Conservation (phyloP, 352 stramenopile genomes). For the Globisporangium nunn region DNA sequence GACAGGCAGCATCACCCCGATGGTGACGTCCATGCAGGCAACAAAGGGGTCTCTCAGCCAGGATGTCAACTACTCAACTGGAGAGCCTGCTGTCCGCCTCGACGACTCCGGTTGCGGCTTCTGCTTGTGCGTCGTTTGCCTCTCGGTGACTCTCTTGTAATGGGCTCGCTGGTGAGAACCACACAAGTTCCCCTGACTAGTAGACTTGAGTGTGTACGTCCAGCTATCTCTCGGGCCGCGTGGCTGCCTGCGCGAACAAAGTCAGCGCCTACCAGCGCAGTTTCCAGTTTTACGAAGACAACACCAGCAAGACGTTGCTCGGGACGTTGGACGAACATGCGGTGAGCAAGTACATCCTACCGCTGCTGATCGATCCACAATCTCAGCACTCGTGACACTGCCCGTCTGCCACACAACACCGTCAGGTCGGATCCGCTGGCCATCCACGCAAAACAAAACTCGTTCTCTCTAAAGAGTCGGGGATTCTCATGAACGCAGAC, state of each 20-base stretch:
- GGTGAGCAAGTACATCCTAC: conserved; percentile 16
- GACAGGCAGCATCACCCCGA: not conserved
- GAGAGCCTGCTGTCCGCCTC: conserved; percentile 44
- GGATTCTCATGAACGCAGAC: conserved; percentile 41
- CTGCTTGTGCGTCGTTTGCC: conserved; percentile 71
- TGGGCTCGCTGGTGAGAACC: too few species aligned
- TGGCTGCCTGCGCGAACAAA: conserved; percentile 66
- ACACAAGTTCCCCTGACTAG: too few species aligned
- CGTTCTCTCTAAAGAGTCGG: conserved; percentile 57
- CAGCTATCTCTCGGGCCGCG: conserved; percentile 56
- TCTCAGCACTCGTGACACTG: not conserved
- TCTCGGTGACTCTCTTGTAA: not conserved
- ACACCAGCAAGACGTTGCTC: conserved; percentile 42
- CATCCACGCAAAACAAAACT: conserved; percentile 47
- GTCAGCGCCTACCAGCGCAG: conserved; percentile 56
- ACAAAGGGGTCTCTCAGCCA: not conserved
- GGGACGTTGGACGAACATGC: conserved; percentile 64
- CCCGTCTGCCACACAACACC: not conserved
- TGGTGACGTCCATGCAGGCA: not conserved
- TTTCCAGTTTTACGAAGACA: conserved; percentile 71
- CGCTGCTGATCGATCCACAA: too few species aligned
- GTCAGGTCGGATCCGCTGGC: conserved; percentile 51
- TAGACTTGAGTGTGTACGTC: not conserved
- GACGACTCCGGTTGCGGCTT: conserved; percentile 58
- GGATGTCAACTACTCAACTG: conserved; percentile 28